Evolutionary conservation across 352 stramenopile species (phyloP).

Genomic region (Phytophthora sp.): DNA sequence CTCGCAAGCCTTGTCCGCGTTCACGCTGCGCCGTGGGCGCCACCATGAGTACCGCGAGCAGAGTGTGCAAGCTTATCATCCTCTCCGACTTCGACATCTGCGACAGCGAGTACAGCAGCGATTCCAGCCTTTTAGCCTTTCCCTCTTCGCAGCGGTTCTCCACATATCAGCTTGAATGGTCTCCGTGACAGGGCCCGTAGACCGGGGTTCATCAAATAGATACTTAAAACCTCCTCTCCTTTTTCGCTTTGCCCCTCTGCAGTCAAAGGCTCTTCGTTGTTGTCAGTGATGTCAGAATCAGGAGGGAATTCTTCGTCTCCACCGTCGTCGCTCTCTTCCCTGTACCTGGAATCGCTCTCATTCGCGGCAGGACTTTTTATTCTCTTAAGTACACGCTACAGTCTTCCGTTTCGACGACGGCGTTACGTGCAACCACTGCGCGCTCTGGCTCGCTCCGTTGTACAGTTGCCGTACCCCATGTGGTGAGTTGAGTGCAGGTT

Average conservation of each 20-base stretch:
- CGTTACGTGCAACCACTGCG: too few species aligned
- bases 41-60: slow-evolving; percentile 1
- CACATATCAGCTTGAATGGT: background rate
- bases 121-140: background rate
- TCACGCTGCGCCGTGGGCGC: too few species aligned
- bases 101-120: background rate
- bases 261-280: background rate
- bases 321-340: background rate
- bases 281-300: background rate
- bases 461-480: too few species aligned
- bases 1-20: too few species aligned
- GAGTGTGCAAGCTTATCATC: background rate
- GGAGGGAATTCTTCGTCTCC: background rate
- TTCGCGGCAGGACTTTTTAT: too few species aligned
- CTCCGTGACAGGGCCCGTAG: too few species aligned
- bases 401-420: too few species aligned
- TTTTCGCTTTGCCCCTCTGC: background rate
- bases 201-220: background rate
- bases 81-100: background rate
- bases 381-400: too few species aligned
- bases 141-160: background rate
- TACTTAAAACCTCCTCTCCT: background rate
- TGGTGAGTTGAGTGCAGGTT: too few species aligned
- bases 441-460: too few species aligned
- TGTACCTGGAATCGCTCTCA: background rate